phyloP scores from a whole-genome alignment of 75 land plant species.

The Pinus taeda region DNA sequence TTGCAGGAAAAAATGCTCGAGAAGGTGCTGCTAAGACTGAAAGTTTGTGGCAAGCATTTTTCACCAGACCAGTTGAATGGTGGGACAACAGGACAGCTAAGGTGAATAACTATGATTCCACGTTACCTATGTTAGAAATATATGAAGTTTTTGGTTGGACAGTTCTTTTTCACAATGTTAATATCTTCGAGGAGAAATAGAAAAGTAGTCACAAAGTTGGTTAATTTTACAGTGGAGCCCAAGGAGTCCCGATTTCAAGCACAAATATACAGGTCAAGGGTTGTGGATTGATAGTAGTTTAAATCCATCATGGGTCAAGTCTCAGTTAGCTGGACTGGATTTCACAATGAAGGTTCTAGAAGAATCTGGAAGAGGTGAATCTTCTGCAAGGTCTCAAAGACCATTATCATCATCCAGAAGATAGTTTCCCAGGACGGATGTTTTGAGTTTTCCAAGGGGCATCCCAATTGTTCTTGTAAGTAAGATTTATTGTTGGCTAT shows the following conservation, averaged over 20 bases:
- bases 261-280: constrained; percentile 78
- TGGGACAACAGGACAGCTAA: constrained; percentile 83
- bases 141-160: neutral
- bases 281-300: constrained; percentile 65
- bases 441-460: neutral
- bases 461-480: no score
- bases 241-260: constrained; percentile 87
- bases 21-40: constrained; percentile 20
- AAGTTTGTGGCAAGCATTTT: constrained; percentile 77
- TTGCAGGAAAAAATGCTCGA: neutral
- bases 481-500: no score
- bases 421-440: no score
- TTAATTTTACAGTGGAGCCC: constrained; percentile 58
- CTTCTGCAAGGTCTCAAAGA: neutral
- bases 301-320: constrained; percentile 79
- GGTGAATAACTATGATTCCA: constrained; percentile 28
- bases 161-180: neutral
- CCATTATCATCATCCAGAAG: constrained; percentile 1
- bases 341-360: neutral
- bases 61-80: constrained; percentile 81
- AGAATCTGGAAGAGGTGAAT: no score
- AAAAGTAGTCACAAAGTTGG: neutral
- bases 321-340: constrained; percentile 61
- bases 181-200: neutral
- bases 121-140: neutral